Conservation (phyloP, 257 asterid species). For the Solanum medicagineum region DNA sequence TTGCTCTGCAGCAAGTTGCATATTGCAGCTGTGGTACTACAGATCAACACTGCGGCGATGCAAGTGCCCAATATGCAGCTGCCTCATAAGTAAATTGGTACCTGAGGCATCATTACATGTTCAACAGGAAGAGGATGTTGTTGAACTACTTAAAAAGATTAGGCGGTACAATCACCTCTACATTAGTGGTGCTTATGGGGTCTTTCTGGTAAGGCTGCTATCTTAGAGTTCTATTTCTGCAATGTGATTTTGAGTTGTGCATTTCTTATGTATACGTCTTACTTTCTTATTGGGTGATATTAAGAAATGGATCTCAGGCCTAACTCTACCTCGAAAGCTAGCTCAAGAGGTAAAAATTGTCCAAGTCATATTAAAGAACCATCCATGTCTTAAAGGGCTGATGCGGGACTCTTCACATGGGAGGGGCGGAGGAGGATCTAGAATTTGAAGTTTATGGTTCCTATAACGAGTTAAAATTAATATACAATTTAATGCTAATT, state of each 20-base stretch:
- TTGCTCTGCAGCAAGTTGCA: slow-evolving; percentile 34
- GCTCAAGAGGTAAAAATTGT: not conserved
- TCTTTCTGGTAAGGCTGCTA: slow-evolving; percentile 22
- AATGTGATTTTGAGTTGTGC: not conserved
- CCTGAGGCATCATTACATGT: slow-evolving; percentile 19
- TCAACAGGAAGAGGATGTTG: slow-evolving; percentile 18
- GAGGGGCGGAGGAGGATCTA: no score
- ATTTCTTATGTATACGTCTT: not conserved
- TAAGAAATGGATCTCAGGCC: not conserved
- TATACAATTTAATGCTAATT: no score
- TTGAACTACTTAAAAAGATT: slow-evolving; percentile 24
- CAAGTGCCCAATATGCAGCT: slow-evolving; percentile 55
- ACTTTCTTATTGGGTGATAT: not conserved
- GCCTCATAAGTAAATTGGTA: slow-evolving; percentile 30
- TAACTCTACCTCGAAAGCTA: not conserved
- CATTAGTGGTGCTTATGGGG: slow-evolving; percentile 25
- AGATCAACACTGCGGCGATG: slow-evolving; percentile 35
- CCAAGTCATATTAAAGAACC: not conserved
- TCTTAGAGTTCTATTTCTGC: not conserved
- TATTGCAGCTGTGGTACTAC: slow-evolving; percentile 46
- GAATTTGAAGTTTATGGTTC: no score
- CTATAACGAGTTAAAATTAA: no score
- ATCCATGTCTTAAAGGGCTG: not conserved
- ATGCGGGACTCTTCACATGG: not conserved
- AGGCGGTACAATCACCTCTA: slow-evolving; percentile 39